Evolutionary conservation across 306 rosid genomes (phyloP).

Genomic region (cucumber (Cucumis sativus)): DNA sequence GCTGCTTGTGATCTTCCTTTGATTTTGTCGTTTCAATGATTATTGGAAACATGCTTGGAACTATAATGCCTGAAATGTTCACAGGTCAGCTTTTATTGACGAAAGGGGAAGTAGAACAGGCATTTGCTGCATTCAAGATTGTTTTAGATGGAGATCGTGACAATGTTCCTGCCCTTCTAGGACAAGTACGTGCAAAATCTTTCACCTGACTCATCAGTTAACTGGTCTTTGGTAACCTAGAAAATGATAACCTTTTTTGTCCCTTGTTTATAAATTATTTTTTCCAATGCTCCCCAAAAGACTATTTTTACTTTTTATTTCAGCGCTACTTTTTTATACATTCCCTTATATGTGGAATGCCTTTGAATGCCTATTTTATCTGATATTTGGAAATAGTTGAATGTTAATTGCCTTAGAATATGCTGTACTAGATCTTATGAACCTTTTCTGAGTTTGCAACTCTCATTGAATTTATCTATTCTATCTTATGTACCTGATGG

Average conservation of each 20-base stretch:
- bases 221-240: background rate
- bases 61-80: slow-evolving; percentile 12
- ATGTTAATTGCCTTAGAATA: background rate
- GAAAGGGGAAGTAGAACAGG: slow-evolving; percentile 93
- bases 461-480: background rate
- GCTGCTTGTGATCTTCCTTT: background rate
- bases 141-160: slow-evolving; percentile 90
- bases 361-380: background rate
- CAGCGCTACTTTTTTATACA: background rate
- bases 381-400: background rate
- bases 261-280: background rate
- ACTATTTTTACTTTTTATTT: background rate
- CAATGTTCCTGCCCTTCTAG: slow-evolving; percentile 93
- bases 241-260: background rate
- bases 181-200: slow-evolving; percentile 45
- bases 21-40: background rate
- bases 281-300: background rate
- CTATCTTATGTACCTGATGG: background rate
- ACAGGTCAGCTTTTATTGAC: slow-evolving; percentile 98
- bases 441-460: background rate
- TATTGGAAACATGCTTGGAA: background rate
- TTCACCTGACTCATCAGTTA: slow-evolving; percentile 1
- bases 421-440: background rate
- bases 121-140: slow-evolving; percentile 88
- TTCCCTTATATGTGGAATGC: background rate